A percentile compares a stretch with the other conserved stretches of the same genome.
Conservation (phyloP, 176 grass and related monocot species). For the Themeda triandra region DNA sequence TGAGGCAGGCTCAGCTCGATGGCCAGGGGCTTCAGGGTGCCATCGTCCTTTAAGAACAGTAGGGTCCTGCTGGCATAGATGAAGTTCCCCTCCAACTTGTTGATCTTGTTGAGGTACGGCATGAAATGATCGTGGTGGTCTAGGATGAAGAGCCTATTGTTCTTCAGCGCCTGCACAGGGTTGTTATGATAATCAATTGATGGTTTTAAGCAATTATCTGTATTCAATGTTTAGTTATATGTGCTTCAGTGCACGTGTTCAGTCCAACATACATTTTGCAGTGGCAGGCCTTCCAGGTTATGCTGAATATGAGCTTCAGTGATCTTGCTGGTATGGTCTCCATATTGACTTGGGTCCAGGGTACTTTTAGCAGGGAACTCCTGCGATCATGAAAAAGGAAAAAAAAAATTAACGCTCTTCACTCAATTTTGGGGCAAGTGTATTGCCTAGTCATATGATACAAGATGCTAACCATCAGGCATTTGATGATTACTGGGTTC, state of each 20-base stretch:
- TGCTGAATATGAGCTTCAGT: conserved; percentile 56
- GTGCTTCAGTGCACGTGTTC: background rate
- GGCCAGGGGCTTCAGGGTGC: conserved; percentile 71
- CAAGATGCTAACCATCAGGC: conserved; percentile 43
- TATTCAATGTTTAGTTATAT: background rate
- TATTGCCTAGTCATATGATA: background rate
- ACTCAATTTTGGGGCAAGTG: background rate
- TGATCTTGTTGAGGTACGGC: conserved; percentile 70
- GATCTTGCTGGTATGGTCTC: conserved; percentile 80
- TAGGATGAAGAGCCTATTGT: conserved; percentile 69
- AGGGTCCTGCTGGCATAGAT: conserved; percentile 77
- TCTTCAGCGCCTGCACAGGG: conserved; percentile 57
- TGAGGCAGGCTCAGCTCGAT: conserved; percentile 79
- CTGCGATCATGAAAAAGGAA: conserved; percentile 27
- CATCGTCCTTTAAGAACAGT: conserved; percentile 63
- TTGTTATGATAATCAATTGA: conserved; percentile 11
- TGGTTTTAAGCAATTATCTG: conserved; percentile 1
- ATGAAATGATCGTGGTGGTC: conserved; percentile 89
- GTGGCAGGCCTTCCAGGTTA: conserved; percentile 59
- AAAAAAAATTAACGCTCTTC: background rate
- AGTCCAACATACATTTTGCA: conserved; percentile 53
- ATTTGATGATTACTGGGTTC: conserved; percentile 75
- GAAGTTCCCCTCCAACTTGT: conserved; percentile 49
- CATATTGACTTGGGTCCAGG: conserved; percentile 58
- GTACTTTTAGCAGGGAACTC: conserved; percentile 77